Conservation (phyloP, 805 yeast species). For the Candida easanensis region DNA sequence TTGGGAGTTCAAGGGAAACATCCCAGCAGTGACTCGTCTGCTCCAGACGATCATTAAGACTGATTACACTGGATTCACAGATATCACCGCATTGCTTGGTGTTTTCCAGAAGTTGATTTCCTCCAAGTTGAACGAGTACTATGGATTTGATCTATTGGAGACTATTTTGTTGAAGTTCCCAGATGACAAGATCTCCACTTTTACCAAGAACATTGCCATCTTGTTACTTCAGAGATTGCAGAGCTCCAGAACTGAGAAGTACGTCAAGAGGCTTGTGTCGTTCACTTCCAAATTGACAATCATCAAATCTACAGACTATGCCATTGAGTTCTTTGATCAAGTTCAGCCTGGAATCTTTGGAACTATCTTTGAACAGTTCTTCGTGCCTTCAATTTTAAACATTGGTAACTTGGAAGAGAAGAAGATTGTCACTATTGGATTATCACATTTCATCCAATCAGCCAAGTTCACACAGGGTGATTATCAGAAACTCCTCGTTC, state of each 20-base stretch:
- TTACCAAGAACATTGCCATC: conserved; percentile 67
- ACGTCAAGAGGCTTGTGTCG: conserved; percentile 63
- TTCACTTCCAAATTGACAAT: conserved; percentile 58
- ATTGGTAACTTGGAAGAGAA: conserved; percentile 53
- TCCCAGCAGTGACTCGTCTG: conserved; percentile 87
- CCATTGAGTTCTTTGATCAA: conserved; percentile 62
- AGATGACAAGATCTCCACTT: conserved; percentile 45
- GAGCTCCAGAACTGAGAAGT: conserved; percentile 77
- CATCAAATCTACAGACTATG: conserved; percentile 45
- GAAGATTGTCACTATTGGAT: conserved; percentile 51
- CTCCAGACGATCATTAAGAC: conserved; percentile 59
- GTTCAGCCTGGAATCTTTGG: conserved; percentile 61
- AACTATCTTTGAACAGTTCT: conserved; percentile 43
- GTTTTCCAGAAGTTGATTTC: conserved; percentile 94
- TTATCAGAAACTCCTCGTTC: conserved; percentile 40
- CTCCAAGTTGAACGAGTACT: conserved; percentile 73
- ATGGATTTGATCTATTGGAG: conserved; percentile 84
- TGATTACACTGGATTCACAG: conserved; percentile 35
- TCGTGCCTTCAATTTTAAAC: conserved; percentile 39
- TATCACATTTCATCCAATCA: conserved; percentile 40
- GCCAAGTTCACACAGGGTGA: conserved; percentile 36
- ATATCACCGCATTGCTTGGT: conserved; percentile 79
- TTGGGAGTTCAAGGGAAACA: conserved; percentile 92
- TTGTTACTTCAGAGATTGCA: conserved; percentile 79
- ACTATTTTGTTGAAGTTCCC: conserved; percentile 60